Evolutionary conservation across 768 basidiomycete genomes (phyloP), one percentile per base, ranked within the genome.

Genomic region (Candolleomyces efflorescens): DNA sequence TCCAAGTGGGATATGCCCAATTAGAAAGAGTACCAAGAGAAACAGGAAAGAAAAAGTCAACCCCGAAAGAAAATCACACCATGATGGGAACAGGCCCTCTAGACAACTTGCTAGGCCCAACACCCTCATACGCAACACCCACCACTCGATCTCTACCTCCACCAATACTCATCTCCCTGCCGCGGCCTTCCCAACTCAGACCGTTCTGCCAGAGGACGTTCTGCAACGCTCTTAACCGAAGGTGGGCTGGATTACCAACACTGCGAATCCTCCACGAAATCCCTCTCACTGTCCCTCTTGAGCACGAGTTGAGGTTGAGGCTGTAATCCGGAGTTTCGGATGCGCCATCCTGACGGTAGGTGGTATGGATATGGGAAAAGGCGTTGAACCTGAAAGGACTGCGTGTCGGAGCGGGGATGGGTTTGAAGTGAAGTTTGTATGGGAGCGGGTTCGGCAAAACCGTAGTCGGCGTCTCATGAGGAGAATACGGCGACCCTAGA

Each of bases 151-250:
- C 86, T 66, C 77, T 73, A 46, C 84, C 85, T 49, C 78, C 80
- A 1, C 79, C 80, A 50, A 85, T 68, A 18, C 72, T 71, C 39
- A 80, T 80, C 48, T 83, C 82, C 23, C 75, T 69, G 43, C 71
- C 77, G 12, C 74, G 71, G 3, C 79, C 80, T 61, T 80, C 80
- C 78, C 79, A 81, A 59, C 68, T 64, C 61, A 73, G 66, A n/a
- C 73, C 79, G 3, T 72, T 70, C 59, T 71, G 71, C 63, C 64
- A 74, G 66, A 81, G 74, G 9, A 80, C 67, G 63, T 86, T 86
- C 63, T 82, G 79, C 64, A 86, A 68, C n/a, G 87, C 87, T 65
- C 76, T 77, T 43, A 88, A 65, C 3, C 85, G 73, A 52, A 88
- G 72, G 59, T 80, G 75, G 45, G 81, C 74, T 5, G 85, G 85